Evolutionary conservation across 371 early-diverging fungal genomes (phyloP), one percentile per base, ranked within the genome.

Genomic region (Polyrhizophydium stewartii): DNA sequence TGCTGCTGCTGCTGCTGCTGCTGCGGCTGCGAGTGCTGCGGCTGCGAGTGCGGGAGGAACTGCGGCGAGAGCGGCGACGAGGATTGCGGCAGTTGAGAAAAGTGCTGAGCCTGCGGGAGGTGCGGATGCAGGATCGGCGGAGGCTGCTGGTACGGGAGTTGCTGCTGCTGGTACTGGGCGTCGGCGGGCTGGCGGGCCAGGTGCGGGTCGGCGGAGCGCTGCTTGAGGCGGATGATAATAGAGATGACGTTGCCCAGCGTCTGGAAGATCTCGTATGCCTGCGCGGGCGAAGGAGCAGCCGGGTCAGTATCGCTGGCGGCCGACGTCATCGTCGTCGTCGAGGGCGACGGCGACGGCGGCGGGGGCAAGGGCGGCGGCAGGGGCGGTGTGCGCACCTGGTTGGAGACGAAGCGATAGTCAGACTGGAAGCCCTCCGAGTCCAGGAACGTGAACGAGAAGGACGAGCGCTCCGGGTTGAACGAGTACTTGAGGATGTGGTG

Each of bases 401-500:
- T 56, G 25, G 65, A 53, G 13, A 49, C 24, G 30, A 71, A 65
- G 51, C 63, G 60, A 46, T 55, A 65, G 43, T 71, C 61, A 30
- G 65, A 32, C 27, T 69, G 43, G 16, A 65, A 27, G 17, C 69
- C 68, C 24, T 50, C 61, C 2, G 53, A 22, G 10, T 63, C 63
- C 60, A 68, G 31, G 22, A 61, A 55, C 19, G 62, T 58, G 51
- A 71, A 61, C 40, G 60, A 51, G 60, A 71, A 71, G 19, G 58
- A 46, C 51, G 46, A 7, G 51, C 65, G 47, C 19, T 47, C 63
- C 0, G 40, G 37, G 51, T 68, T 71, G 40, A 67, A 59, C 41
- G 64, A 61, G 56, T 71, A 71, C 59, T 68, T 60, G 1, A 71
- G 24, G 51, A 70, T 63, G 5, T 52, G 53, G n/a, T 65, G 62